These are phyloP conservation scores for Metschnikowia gelsemii DNA, from an alignment of 805 yeast species.

Conservation along the genomic window DNA sequence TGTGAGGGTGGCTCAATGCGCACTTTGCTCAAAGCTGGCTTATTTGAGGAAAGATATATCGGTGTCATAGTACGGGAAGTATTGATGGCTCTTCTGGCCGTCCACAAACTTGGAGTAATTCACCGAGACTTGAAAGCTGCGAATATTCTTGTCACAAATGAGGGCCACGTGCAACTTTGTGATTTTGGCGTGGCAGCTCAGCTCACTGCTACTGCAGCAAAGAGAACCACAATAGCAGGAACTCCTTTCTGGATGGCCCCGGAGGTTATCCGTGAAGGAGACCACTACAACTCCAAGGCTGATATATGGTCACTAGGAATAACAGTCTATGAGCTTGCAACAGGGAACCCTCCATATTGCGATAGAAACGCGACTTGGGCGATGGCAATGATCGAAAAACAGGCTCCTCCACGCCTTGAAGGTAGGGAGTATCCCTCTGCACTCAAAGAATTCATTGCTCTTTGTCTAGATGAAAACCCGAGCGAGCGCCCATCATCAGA, in stretches of 20 bases:
- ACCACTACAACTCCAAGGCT: constrained; percentile 82
- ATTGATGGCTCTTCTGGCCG: constrained; percentile 70
- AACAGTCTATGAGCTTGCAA: constrained; percentile 89
- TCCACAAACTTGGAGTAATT: constrained; percentile 87
- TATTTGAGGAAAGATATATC: constrained; percentile 77
- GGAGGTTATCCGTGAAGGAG: constrained; percentile 91
- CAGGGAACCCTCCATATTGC: constrained; percentile 97
- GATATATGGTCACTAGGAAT: constrained; percentile 98
- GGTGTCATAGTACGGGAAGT: constrained; percentile 85
- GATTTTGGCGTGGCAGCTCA: constrained; percentile 99
- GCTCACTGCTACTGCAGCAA: constrained; percentile 66
- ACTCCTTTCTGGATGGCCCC: constrained; percentile 99
- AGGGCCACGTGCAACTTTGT: constrained; percentile 87
- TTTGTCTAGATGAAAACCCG: constrained; percentile 92
- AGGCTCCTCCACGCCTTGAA: constrained; percentile 92
- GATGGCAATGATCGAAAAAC: constrained; percentile 88
- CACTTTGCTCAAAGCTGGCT: constrained; percentile 82
- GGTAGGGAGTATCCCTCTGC: constrained; percentile 77
- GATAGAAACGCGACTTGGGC: constrained; percentile 95
- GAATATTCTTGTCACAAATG: constrained; percentile 82
- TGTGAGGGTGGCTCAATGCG: constrained; percentile 96
- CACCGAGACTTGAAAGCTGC: constrained; percentile 98
- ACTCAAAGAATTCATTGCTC: constrained; percentile 84
- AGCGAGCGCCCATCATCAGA: constrained; percentile 86
- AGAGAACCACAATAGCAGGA: constrained; percentile 93